These are phyloP conservation scores for Coniferiporia sulphurascens DNA, from an alignment of 1,284 basidiomycete genomes.

Conservation along the genomic window DNA sequence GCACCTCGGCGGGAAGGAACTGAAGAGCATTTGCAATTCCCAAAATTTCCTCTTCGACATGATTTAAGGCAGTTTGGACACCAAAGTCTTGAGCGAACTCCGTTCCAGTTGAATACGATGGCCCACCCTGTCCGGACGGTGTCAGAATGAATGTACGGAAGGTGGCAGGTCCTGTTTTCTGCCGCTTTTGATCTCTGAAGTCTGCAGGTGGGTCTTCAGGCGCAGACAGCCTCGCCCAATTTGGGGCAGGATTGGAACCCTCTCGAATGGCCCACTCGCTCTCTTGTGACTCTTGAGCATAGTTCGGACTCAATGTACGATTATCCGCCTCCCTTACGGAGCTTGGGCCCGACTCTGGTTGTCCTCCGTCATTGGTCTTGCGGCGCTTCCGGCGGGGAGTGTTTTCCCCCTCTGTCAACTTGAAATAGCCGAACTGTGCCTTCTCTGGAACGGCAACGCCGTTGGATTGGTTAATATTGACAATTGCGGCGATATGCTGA, in stretches of 20 bases:
- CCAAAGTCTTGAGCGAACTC: constrained; percentile 15
- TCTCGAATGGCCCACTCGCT: constrained; percentile 60
- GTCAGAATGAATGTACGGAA: constrained; percentile 14
- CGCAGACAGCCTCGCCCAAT: constrained; percentile 46
- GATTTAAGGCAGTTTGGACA: neutral
- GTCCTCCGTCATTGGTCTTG: neutral
- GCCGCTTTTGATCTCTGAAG: neutral
- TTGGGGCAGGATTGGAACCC: constrained; percentile 54
- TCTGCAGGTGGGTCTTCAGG: neutral
- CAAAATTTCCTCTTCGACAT: constrained; percentile 5
- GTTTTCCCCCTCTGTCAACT: constrained; percentile 5
- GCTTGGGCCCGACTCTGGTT: neutral
- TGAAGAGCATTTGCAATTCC: constrained; percentile 13
- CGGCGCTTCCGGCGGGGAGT: neutral
- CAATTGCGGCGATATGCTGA: constrained; percentile 53
- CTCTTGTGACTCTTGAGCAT: neutral
- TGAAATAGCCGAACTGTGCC: constrained; percentile 71
- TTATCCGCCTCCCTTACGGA: neutral
- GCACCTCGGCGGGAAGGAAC: constrained; percentile 11
- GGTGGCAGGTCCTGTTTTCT: constrained; percentile 3
- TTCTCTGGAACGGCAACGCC: constrained; percentile 57
- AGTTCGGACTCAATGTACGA: neutral
- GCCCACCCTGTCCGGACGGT: neutral
- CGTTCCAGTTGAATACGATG: constrained; percentile 4
- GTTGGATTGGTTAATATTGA: constrained; percentile 52